Percentiles rank a stretch among this genome's conserved stretches.
Evolutionary conservation across 1,284 basidiomycete genomes (phyloP).

Genomic region (Rhizopogon parksii): DNA sequence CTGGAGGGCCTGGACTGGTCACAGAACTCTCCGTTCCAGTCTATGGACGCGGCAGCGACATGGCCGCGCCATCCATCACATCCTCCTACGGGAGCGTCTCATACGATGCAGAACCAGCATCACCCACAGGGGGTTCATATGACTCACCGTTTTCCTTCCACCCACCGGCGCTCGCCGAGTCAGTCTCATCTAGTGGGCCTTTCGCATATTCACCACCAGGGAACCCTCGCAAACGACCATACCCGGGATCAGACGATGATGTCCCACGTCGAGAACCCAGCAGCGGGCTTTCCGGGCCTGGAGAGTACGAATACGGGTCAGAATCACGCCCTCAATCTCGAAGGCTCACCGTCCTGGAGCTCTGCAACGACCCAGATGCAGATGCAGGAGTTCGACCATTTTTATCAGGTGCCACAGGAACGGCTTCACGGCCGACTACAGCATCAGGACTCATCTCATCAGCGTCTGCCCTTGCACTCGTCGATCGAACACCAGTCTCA

Average conservation of each 20-base stretch:
- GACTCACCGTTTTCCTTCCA: constrained; percentile 77
- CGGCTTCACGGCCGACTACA: constrained; percentile 40
- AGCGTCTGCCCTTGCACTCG: constrained; percentile 41
- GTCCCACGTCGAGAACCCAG: constrained; percentile 30
- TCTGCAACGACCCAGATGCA: constrained; percentile 62
- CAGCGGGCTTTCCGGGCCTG: constrained; percentile 22
- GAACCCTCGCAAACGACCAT: constrained; percentile 60
- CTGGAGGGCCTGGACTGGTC: constrained; percentile 46
- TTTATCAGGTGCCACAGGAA: constrained; percentile 27
- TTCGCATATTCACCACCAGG: constrained; percentile 26
- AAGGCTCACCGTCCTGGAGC: constrained; percentile 75
- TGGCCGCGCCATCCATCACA: constrained; percentile 27
- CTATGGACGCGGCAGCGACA: constrained; percentile 31
- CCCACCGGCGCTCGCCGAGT: constrained; percentile 50
- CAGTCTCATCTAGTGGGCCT: constrained; percentile 22
- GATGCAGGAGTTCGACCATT: constrained; percentile 33
- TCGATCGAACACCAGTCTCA: constrained; percentile 31
- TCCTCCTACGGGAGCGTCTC: constrained; percentile 20
- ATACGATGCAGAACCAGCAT: constrained; percentile 25
- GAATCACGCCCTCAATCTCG: constrained; percentile 70
- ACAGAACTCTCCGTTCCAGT: constrained; percentile 37
- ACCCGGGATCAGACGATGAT: constrained; percentile 47
- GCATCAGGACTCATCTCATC: constrained; percentile 43
- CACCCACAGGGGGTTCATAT: constrained; percentile 25
- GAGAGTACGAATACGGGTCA: constrained; percentile 52